A percentile compares a stretch with the other conserved stretches of the same genome.
These are phyloP conservation scores for Pyrus hybrid DNA, from an alignment of 331 rosid genomes.

Conservation along the genomic window DNA sequence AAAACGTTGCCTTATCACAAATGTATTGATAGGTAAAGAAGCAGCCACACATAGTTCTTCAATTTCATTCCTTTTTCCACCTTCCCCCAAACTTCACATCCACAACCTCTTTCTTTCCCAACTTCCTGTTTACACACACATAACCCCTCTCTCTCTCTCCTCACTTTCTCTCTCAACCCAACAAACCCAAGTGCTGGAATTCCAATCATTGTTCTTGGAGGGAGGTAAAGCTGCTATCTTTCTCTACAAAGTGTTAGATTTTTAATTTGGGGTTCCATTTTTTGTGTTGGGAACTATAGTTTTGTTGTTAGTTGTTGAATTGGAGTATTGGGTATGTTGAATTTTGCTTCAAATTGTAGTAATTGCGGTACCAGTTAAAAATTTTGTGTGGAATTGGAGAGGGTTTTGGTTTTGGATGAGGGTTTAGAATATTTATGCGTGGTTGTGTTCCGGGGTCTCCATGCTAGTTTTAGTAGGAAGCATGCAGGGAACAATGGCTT, in stretches of 20 bases:
- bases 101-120: constrained; percentile 21
- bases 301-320: constrained; percentile 6
- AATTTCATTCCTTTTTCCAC: no score
- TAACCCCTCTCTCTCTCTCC: background rate
- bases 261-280: no score
- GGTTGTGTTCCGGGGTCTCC: constrained; percentile 14
- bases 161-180: background rate
- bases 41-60: constrained; percentile 44
- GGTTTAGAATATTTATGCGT: constrained; percentile 14
- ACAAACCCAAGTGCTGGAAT: constrained; percentile 9
- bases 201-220: constrained; percentile 7
- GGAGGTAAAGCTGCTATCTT: no score
- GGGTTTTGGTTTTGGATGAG: background rate
- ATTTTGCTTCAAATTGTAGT: background rate
- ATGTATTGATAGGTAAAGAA: constrained; percentile 45
- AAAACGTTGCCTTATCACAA: constrained; percentile 47
- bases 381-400: background rate
- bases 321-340: constrained; percentile 29
- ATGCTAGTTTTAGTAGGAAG: constrained; percentile 54
- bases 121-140: background rate
- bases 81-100: background rate
- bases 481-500: constrained; percentile 78
- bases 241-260: no score
- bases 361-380: background rate
- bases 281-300: background rate